Conservation (phyloP, 768 basidiomycete genomes). For the Serendipita indica region DNA sequence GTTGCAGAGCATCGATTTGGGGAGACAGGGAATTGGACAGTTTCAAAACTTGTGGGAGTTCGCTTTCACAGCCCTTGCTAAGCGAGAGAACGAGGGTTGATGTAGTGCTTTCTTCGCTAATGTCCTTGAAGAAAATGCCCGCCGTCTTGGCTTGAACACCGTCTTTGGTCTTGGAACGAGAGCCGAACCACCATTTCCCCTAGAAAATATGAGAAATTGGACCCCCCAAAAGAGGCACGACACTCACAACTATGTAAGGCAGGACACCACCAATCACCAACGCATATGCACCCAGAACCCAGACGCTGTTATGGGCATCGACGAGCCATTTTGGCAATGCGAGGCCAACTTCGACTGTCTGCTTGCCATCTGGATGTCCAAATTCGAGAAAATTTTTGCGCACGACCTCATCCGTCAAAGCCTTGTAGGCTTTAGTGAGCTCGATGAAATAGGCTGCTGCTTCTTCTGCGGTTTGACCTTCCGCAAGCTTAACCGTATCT, state of each 20-base stretch:
- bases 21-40: slow-evolving; percentile 36
- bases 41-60: slow-evolving; percentile 24
- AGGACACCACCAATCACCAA: slow-evolving; percentile 75
- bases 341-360: slow-evolving; percentile 86
- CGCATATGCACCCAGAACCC: slow-evolving; percentile 80
- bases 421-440: slow-evolving; percentile 95
- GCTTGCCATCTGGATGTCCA: slow-evolving; percentile 94
- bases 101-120: slow-evolving; percentile 68
- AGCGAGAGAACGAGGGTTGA: slow-evolving; percentile 59
- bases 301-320: slow-evolving; percentile 78
- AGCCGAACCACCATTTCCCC: slow-evolving; percentile 97
- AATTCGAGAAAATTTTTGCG: slow-evolving; percentile 80
- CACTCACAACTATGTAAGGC: slow-evolving; percentile 63
- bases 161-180: slow-evolving; percentile 78
- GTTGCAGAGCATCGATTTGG: slow-evolving; percentile 26
- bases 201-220: slow-evolving; percentile 18
- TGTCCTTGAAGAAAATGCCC: slow-evolving; percentile 68
- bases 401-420: slow-evolving; percentile 89
- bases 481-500: slow-evolving; percentile 78
- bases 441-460: slow-evolving; percentile 80
- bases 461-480: slow-evolving; percentile 72
- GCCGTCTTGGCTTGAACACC: slow-evolving; percentile 72
- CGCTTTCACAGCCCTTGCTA: slow-evolving; percentile 48
- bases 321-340: slow-evolving; percentile 90
- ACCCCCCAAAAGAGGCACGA: background rate